These are phyloP conservation scores for Claviceps digitariae DNA, from an alignment of 2,329 filamentous ascomycete genomes.

Conservation along the genomic window DNA sequence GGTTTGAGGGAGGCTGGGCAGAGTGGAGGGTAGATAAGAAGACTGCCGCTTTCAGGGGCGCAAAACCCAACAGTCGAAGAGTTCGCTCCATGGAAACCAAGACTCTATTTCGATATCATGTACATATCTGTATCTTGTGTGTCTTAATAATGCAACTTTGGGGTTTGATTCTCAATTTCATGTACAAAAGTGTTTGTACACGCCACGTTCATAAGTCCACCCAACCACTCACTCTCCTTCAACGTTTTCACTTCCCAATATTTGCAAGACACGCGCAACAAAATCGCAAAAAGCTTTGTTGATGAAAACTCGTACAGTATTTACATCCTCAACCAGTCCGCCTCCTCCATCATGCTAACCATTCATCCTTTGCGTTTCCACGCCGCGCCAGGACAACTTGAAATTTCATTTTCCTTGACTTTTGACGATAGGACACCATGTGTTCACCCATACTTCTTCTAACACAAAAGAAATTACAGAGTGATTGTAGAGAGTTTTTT, in stretches of 20 bases:
- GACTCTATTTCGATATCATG: too few species aligned
- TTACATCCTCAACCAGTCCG: conserved; percentile 22
- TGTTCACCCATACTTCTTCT: conserved; percentile 17
- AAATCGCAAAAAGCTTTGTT: neutral
- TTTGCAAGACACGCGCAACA: neutral
- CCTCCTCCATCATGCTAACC: conserved; percentile 15
- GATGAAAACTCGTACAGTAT: conserved; percentile 26
- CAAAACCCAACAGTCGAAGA: neutral
- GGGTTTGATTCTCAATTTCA: too few species aligned
- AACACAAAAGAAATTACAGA: conserved; percentile 21
- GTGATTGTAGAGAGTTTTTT: conserved; percentile 9
- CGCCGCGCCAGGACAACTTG: conserved; percentile 19
- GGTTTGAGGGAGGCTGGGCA: conserved; percentile 32
- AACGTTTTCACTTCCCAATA: neutral
- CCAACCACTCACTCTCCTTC: neutral
- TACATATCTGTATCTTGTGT: too few species aligned
- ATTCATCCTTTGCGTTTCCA: conserved; percentile 9
- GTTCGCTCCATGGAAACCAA: neutral
- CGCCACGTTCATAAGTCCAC: neutral
- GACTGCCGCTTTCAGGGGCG: neutral
- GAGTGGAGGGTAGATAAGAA: conserved; percentile 22
- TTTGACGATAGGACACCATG: conserved; percentile 16
- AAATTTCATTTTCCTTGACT: conserved; percentile 10
- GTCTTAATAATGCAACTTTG: too few species aligned
- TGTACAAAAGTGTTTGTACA: neutral